Base-by-base conservation (phyloP, 169 alveolate genomes). In the Miamiensis avidus region DNA sequence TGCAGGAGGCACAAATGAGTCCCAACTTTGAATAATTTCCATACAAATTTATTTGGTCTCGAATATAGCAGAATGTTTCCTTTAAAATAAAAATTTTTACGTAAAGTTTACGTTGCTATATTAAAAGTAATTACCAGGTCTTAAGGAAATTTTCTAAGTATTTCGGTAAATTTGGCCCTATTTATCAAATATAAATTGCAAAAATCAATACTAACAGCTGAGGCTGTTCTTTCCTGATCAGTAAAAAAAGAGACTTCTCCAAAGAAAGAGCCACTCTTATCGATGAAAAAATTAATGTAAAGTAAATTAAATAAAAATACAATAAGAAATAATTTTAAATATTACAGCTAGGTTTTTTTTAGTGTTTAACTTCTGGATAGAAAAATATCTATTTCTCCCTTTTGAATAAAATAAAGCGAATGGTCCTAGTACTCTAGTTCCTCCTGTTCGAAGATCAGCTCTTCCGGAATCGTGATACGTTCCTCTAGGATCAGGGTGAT, bases 241-340 rank as follows among this genome's bases (percentile, higher is more conserved):
- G 92, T 79, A 81, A 93, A 93, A 89, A 95, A 94, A 31, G 92
- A 88, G n/a, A 94, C 78, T 82, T 95, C 97, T 65, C 97, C 97
- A 84, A 95, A 93, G 33, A 78, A 75, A 30, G 69, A 31, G 27
- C 81, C 81, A 29, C 69, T 65, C 81, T 75, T n/a, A 75, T 27
- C 16, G 0, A 29, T 26, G 25, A 1, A 4, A 0, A 75, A 28
- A 25, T 0, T 75, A 25, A 0, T 26, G 26, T 31, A 30, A 75
- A 31, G 29, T 28, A 6, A 16, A 75, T 27, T 25, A 75, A 29
- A 75, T 75, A 31, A 31, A 27, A 29, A 28, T 25, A 75, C 0
- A 75, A 25, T 75, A 6, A 25, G 20, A 65, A 65, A 25, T 86
- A 86, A 11, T 86, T 89, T 29, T 89, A 93, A 69, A 84, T 91